Percentiles rank a stretch among this genome's conserved stretches.
phyloP scores from a whole-genome alignment of 2,329 filamentous ascomycete genomes.

The Stenocarpella maydis region DNA sequence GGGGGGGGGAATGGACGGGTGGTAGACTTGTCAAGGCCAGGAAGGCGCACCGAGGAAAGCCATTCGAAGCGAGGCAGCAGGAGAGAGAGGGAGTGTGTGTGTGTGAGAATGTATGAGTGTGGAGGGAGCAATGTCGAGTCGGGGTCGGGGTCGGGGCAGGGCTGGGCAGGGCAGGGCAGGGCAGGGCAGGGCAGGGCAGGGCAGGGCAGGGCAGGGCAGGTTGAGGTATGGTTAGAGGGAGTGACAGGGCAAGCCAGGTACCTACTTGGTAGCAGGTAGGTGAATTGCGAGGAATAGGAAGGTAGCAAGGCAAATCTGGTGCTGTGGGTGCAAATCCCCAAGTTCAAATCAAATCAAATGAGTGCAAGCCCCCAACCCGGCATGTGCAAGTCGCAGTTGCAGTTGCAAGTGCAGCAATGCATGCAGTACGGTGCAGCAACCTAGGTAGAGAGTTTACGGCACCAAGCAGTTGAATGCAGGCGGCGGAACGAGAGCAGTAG shows the following conservation, averaged over 20 bases:
- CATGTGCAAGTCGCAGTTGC: no score
- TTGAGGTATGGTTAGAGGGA: no score
- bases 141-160: conserved; percentile 25
- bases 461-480: no score
- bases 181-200: conserved; percentile 19
- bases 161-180: neutral
- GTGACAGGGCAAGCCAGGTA: conserved; percentile 18
- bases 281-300: conserved; percentile 34
- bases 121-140: conserved; percentile 15
- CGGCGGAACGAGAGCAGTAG: no score
- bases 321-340: no score
- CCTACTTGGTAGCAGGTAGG: no score
- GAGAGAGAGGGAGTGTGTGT: no score
- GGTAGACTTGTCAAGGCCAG: conserved; percentile 28
- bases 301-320: conserved; percentile 31
- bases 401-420: neutral
- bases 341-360: no score
- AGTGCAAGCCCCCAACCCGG: no score
- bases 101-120: no score
- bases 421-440: no score
- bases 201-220: neutral
- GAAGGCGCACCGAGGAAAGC: conserved; percentile 28
- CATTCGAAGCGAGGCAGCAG: conserved; percentile 28
- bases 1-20: neutral
- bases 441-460: no score